These are phyloP conservation scores for Paracoccidioides brasiliensis DNA, from an alignment of 2,329 filamentous ascomycete species.

Conservation along the genomic window DNA sequence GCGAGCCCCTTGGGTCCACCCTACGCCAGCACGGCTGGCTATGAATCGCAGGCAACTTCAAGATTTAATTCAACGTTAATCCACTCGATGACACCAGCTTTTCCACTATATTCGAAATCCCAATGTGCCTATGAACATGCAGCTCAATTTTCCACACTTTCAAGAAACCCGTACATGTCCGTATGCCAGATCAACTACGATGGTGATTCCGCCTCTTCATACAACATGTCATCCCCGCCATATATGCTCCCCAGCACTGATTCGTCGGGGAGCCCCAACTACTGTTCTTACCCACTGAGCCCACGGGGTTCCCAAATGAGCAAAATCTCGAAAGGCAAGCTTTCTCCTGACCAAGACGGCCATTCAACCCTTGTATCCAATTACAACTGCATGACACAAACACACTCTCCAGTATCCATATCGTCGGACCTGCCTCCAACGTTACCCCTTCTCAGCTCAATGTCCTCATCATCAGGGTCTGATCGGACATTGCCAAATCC, in stretches of 20 bases:
- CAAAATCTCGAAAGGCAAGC: constrained; percentile 13
- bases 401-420: constrained; percentile 16
- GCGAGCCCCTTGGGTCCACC: constrained; percentile 10
- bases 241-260: constrained; percentile 26
- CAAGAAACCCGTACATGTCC: constrained; percentile 10
- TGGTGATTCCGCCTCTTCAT: constrained; percentile 20
- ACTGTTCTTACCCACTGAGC: constrained; percentile 19
- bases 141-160: constrained; percentile 2
- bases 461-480: constrained; percentile 15
- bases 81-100: background rate
- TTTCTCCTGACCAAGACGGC: constrained; percentile 21
- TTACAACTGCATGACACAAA: constrained; percentile 20
- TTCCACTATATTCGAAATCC: constrained; percentile 2
- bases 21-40: constrained; percentile 3
- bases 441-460: constrained; percentile 13
- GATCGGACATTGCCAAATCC: constrained; percentile 28
- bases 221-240: constrained; percentile 21
- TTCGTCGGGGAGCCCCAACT: constrained; percentile 12
- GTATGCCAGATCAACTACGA: constrained; percentile 22
- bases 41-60: constrained; percentile 1
- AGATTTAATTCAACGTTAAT: constrained; percentile 2
- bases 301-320: constrained; percentile 15
- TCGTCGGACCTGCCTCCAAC: constrained; percentile 18
- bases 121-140: constrained; percentile 5
- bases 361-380: constrained; percentile 15